A percentile compares a stretch with the other conserved stretches of the same genome.
Evolutionary conservation across 345 rosid genomes (phyloP).

Genomic region (Limnanthes douglasii): DNA sequence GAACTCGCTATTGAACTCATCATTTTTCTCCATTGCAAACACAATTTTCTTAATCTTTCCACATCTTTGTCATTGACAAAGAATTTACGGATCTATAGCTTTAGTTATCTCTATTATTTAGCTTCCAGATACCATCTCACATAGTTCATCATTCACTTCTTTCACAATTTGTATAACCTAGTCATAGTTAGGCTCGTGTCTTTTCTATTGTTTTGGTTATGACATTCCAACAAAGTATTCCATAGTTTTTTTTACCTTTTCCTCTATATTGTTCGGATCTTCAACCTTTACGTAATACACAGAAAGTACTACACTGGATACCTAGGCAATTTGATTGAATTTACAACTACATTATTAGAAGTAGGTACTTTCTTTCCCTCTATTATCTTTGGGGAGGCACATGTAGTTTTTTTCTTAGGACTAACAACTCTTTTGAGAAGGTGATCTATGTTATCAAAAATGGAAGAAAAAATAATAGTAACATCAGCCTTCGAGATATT

Average conservation of each 20-base stretch:
- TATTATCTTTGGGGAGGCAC: slow-evolving; percentile 28
- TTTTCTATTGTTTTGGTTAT: slow-evolving; percentile 50
- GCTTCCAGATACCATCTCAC: slow-evolving; percentile 66
- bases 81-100: slow-evolving; percentile 59
- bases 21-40: too few relatives aligned
- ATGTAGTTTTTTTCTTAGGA: slow-evolving; percentile 30
- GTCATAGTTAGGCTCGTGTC: slow-evolving; percentile 44
- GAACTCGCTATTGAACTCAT: too few relatives aligned
- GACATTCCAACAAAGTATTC: slow-evolving; percentile 87
- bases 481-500: slow-evolving; percentile 35
- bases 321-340: slow-evolving; percentile 34
- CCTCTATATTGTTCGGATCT: slow-evolving; percentile 34
- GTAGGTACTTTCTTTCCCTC: slow-evolving; percentile 34
- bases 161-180: slow-evolving; percentile 53
- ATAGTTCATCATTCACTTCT: slow-evolving; percentile 85
- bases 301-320: slow-evolving; percentile 80
- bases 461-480: slow-evolving; percentile 12
- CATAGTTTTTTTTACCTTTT: slow-evolving; percentile 55
- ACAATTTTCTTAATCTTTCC: too few relatives aligned
- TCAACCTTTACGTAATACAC: slow-evolving; percentile 29
- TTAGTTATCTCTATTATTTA: slow-evolving; percentile 65
- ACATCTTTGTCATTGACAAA: too few relatives aligned
- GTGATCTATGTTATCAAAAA: slow-evolving; percentile 67
- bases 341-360: slow-evolving; percentile 20
- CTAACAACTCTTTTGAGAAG: slow-evolving; percentile 82